Conservation (phyloP, 441 rosid genomes). For the Bocquillonia castaneifolia region DNA sequence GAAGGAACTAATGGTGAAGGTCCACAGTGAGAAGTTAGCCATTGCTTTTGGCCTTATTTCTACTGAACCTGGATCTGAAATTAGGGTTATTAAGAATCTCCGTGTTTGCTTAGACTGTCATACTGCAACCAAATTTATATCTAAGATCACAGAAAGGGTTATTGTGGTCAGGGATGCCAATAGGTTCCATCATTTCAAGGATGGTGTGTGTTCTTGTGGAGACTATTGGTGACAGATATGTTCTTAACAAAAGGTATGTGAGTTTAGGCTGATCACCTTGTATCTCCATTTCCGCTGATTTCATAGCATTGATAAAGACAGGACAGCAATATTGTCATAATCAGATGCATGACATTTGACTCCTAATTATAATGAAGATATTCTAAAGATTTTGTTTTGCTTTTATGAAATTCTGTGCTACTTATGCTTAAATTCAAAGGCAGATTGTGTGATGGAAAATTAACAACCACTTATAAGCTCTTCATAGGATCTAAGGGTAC, state of each 20-base stretch:
- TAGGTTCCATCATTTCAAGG: constrained; percentile 72
- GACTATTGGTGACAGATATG: constrained; percentile 59
- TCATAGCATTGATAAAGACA: background rate
- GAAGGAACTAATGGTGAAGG: constrained; percentile 60
- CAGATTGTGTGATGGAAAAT: constrained; percentile 4
- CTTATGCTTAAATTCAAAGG: background rate
- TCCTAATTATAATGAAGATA: background rate
- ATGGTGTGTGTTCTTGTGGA: constrained; percentile 70
- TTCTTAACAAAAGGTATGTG: constrained; percentile 2
- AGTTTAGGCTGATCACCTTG: background rate
- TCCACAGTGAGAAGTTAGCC: constrained; percentile 77
- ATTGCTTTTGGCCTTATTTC: constrained; percentile 73
- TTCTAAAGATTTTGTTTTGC: background rate
- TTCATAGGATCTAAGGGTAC: background rate
- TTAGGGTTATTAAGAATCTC: constrained; percentile 70
- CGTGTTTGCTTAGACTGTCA: constrained; percentile 78
- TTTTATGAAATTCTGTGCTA: background rate
- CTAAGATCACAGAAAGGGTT: constrained; percentile 58
- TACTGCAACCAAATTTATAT: constrained; percentile 61
- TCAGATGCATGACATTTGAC: background rate
- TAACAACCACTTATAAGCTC: background rate
- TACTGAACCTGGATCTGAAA: constrained; percentile 63
- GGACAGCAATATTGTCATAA: background rate
- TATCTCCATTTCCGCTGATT: constrained; percentile 4
- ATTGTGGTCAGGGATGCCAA: constrained; percentile 78